Conservation (phyloP, 1,284 basidiomycete genomes). For the Mycena sp. region DNA sequence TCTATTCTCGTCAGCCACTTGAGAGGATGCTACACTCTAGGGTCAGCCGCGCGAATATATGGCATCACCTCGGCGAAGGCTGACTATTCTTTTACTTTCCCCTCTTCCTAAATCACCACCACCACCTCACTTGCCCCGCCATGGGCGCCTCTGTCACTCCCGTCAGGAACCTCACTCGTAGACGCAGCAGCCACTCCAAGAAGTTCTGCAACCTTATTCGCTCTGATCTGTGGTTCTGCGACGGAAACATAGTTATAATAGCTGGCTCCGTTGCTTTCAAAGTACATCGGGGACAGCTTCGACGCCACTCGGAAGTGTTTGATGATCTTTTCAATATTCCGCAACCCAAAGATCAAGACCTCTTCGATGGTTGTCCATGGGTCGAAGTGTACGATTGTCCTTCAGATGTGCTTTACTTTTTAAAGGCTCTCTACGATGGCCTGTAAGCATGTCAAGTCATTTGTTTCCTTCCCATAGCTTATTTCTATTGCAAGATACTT, state of each 20-base stretch:
- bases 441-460: constrained; percentile 43
- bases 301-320: constrained; percentile 78
- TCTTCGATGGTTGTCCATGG: constrained; percentile 59
- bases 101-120: background rate
- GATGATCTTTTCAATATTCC: constrained; percentile 69
- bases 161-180: constrained; percentile 15
- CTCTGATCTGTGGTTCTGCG: constrained; percentile 75
- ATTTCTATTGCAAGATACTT: too few species aligned
- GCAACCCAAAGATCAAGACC: constrained; percentile 54
- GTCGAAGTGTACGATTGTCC: constrained; percentile 66
- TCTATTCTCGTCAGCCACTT: too few species aligned
- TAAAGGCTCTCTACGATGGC: constrained; percentile 66
- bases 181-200: constrained; percentile 20
- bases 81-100: constrained; percentile 9
- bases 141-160: constrained; percentile 26
- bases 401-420: constrained; percentile 65
- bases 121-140: background rate
- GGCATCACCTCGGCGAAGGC: too few species aligned
- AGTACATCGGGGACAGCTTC: constrained; percentile 75
- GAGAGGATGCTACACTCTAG: too few species aligned
- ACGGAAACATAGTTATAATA: constrained; percentile 74
- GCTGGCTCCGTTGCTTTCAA: constrained; percentile 68
- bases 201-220: constrained; percentile 38
- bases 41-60: too few species aligned
- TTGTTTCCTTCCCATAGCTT: too few species aligned